Evolutionary conservation across 1,284 basidiomycete species (phyloP), one percentile per base, ranked within the genome.

Genomic region (Hortiboletus rubellus): DNA sequence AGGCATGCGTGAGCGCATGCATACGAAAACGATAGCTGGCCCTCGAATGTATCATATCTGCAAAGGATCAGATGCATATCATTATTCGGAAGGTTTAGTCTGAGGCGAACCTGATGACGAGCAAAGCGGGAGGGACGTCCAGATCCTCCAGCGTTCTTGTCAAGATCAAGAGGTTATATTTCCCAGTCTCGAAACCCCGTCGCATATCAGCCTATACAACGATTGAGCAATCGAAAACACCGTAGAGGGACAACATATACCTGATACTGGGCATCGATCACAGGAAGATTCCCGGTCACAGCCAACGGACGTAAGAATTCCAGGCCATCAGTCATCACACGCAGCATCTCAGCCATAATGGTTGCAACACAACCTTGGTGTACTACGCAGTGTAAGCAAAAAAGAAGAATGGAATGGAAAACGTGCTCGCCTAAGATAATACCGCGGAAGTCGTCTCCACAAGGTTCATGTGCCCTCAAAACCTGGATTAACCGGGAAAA

Each of bases 11-110:
- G 76, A 45, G 79, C 77, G 40, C 78, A 79, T 45, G 79, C 72
- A 60, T 80, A 81, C 14, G 81, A 80, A 65, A 82, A 80, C 1
- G 83, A 84, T 15, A 87, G 65, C 50, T 84, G 81, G 58, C 85
- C 83, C 58, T 85, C 82, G 55, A 82, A 82, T 2, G 82, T 63
- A 64, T 90, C 80, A 63, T 82, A 90, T 55, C 87, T 89, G 24
- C 38, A 34, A 27, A 53, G 40, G 7, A 59, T 66, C 34, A 57
- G 47, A 55, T 52, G 50, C 37, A 52, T 60, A 37, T 47, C 10
- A 59, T 42, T 52, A 50, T 41, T 3, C 47, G 11, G 44, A 40
- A 47, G 34, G 33, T 38, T 31, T n/a, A 34, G 27, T 40, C 22
- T 27, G 48, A 58, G 43, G 60, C 80, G 52, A 59, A 88, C 88